These are phyloP conservation scores for Waltiozyma sp. DNA, from an alignment of 1,139 yeast genomes.

Conservation along the genomic window DNA sequence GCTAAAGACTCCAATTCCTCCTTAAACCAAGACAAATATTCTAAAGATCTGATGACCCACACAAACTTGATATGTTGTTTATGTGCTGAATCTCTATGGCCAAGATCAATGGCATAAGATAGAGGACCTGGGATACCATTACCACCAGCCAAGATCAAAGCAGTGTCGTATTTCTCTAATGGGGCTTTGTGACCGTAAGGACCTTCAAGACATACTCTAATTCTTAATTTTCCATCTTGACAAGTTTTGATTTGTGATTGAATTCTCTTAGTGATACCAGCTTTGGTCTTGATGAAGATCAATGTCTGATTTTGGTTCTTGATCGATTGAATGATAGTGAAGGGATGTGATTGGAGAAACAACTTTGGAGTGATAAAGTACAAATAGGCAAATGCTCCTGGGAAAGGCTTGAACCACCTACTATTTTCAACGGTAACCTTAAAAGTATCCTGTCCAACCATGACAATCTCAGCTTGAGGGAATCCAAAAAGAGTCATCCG, in stretches of 20 bases:
- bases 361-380: constrained; percentile 32
- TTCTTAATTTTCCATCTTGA: constrained; percentile 1
- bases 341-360: constrained; percentile 48
- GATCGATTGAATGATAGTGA: constrained; percentile 26
- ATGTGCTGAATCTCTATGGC: constrained; percentile 12
- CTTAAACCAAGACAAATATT: constrained; percentile 37
- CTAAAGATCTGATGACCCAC: constrained; percentile 42
- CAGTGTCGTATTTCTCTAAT: constrained; percentile 39
- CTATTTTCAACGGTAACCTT: constrained; percentile 22
- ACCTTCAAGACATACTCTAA: constrained; percentile 36
- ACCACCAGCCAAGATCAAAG: constrained; percentile 53
- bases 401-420: constrained; percentile 27
- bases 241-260: constrained; percentile 4
- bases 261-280: constrained; percentile 32
- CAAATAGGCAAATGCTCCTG: constrained; percentile 24
- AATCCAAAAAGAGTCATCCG: constrained; percentile 21
- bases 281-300: constrained; percentile 32
- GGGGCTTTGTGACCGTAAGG: constrained; percentile 48
- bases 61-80: constrained; percentile 33
- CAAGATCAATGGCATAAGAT: constrained; percentile 19
- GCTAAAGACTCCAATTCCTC: constrained; percentile 33
- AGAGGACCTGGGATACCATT: constrained; percentile 55
- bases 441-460: constrained; percentile 34
- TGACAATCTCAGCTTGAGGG: constrained; percentile 29
- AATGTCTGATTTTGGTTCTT: constrained; percentile 25